Conservation (phyloP, 1,284 basidiomycete genomes). For the Bothia castanella region DNA sequence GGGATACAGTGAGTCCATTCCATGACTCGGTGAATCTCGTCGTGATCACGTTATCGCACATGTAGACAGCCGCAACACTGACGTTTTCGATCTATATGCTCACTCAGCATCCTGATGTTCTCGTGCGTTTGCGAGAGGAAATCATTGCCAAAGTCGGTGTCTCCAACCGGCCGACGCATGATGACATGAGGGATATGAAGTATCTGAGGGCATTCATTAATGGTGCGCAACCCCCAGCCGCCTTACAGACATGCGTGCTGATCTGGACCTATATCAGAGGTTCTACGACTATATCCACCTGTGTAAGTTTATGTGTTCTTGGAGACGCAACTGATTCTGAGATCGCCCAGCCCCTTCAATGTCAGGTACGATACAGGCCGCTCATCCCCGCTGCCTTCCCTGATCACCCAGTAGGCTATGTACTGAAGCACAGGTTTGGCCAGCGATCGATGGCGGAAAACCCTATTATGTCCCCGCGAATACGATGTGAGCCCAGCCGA, state of each 20-base stretch:
- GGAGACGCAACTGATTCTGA: background rate
- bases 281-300: slow-evolving; percentile 55
- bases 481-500: slow-evolving; percentile 15
- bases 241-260: background rate
- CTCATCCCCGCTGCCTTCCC: slow-evolving; percentile 5
- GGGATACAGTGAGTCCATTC: slow-evolving; percentile 36
- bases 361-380: slow-evolving; percentile 32
- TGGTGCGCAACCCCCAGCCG: slow-evolving; percentile 34
- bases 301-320: slow-evolving; percentile 39
- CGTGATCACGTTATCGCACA: slow-evolving; percentile 9
- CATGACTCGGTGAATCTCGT: background rate
- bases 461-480: slow-evolving; percentile 23
- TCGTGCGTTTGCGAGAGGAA: slow-evolving; percentile 48
- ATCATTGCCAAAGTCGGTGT: slow-evolving; percentile 45
- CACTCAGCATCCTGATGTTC: slow-evolving; percentile 45
- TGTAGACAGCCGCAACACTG: slow-evolving; percentile 48
- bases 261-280: slow-evolving; percentile 38
- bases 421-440: slow-evolving; percentile 20
- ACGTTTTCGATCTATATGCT: slow-evolving; percentile 55
- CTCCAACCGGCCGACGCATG: slow-evolving; percentile 44
- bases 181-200: slow-evolving; percentile 53
- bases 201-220: slow-evolving; percentile 58
- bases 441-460: slow-evolving; percentile 21
- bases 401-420: slow-evolving; percentile 29
- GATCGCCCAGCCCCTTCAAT: slow-evolving; percentile 43